Base-by-base conservation (phyloP, 2,329 filamentous ascomycete genomes). In the Fusarium goolgardi region DNA sequence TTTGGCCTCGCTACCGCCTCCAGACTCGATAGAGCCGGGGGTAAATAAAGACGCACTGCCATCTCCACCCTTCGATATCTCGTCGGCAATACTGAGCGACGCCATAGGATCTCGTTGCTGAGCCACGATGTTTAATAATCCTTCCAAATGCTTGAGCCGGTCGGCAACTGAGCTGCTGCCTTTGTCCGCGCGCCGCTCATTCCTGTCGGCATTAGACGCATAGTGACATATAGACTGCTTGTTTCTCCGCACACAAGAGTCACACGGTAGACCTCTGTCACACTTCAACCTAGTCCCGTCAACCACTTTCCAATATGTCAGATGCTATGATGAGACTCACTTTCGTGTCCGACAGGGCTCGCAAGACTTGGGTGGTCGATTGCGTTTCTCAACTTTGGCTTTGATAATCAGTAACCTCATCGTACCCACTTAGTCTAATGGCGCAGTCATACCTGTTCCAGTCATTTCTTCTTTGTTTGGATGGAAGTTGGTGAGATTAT, bases 291-390 rank as follows among this genome's bases (percentile, higher is more conserved):
- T 79, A 1, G 16, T 2, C 1, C 13, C 2, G 37, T 59, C 6
- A 64, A 20, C 1, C 0, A 5, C 16, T 6, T 12, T 40, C 13
- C 5, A 51, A 11, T n/a, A 12, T 3, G 9, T 9, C 31, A 37
- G 1, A 20, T 12, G 1, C 12, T 16, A 21, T 6, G 5, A 3
- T 5, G n/a, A 21, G 4, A 63, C 72, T 41, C 49, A 78, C 76
- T 78, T 78, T 49, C 76, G 74, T 6, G 65, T 59, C 15, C 77
- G 74, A 47, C 77, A 79, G 4, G 72, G 75, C 59, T 78, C 76
- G 35, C 78, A 79, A 2, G 77, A 78, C 16, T 75, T 72, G 5
- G 78, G 77, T 10, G 74, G 75, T 9, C 77, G 64, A 20, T 77
- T 78, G 6, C 77, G 68, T 55, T 78, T 79, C 49, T 78, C 77